Conservation (phyloP, 129 eudicot genomes). For the Glebionis coronaria region DNA sequence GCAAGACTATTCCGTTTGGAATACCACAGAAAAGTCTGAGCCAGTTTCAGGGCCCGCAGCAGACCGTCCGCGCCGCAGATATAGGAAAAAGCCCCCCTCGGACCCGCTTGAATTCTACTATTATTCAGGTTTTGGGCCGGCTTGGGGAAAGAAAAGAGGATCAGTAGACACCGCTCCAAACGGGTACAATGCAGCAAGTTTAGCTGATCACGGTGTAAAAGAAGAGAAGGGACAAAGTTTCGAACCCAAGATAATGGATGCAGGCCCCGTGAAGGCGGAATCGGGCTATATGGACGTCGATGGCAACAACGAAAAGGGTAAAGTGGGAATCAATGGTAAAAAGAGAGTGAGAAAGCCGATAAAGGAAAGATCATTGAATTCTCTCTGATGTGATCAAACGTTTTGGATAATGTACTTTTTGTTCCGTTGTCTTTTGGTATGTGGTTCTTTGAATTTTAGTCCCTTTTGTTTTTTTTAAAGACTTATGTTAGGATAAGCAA, state of each 20-base stretch:
- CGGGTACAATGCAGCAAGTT: background rate
- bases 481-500: too few species aligned
- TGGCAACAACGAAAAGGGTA: conserved; percentile 3
- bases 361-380: conserved; percentile 76
- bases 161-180: background rate
- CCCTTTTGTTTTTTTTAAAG: too few species aligned
- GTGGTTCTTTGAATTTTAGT: too few species aligned
- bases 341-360: conserved; percentile 49
- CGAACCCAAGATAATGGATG: background rate
- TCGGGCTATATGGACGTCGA: conserved; percentile 22
- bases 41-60: background rate
- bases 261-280: conserved; percentile 5
- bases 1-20: conserved; percentile 18
- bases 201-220: conserved; percentile 4
- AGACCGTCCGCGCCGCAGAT: background rate
- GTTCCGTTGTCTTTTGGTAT: background rate
- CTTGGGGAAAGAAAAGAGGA: conserved; percentile 78
- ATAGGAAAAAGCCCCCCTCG: conserved; percentile 8
- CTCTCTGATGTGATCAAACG: conserved; percentile 52
- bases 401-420: background rate
- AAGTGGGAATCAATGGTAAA: background rate
- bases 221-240: conserved; percentile 5
- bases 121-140: conserved; percentile 85
- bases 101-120: conserved; percentile 54
- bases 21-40: conserved; percentile 9